Evolutionary conservation across 164 flowering plant species (phyloP).

Genomic region (Cinnamomum chago): DNA sequence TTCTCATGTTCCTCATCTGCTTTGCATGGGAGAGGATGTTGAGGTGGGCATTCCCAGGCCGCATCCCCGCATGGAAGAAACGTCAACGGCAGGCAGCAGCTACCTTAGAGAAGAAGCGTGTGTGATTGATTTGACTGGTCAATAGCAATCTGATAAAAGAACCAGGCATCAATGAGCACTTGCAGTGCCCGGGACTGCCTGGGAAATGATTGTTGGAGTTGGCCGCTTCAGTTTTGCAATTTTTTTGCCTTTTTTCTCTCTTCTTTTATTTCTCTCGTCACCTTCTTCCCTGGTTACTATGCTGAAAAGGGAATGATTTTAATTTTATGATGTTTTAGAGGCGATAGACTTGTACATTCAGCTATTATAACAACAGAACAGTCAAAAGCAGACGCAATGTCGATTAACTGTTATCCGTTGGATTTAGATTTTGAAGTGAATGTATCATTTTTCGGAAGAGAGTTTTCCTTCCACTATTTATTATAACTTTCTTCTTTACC

Average conservation of each 20-base stretch:
- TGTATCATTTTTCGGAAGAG: no score
- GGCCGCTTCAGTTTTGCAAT: background rate
- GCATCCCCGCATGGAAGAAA: slow-evolving; percentile 69
- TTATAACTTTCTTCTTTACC: no score
- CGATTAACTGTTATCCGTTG: no score
- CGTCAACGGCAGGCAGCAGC: slow-evolving; percentile 38
- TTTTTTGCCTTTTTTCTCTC: no score
- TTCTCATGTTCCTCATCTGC: slow-evolving; percentile 61
- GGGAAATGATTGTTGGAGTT: background rate
- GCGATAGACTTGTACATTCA: no score
- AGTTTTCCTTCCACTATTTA: no score
- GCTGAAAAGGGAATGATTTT: background rate
- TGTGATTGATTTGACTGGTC: slow-evolving; percentile 2
- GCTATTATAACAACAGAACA: no score
- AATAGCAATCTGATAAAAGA: background rate
- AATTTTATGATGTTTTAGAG: no score
- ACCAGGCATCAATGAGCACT: background rate
- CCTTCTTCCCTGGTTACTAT: background rate
- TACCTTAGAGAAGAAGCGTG: slow-evolving; percentile 46
- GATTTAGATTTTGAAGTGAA: no score
- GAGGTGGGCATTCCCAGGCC: slow-evolving; percentile 92
- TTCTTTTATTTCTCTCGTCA: background rate
- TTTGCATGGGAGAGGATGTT: slow-evolving; percentile 79
- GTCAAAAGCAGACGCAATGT: no score
- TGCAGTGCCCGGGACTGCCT: background rate